phyloP scores from a whole-genome alignment of 768 basidiomycete genomes.

The Fomitopsis serialis region DNA sequence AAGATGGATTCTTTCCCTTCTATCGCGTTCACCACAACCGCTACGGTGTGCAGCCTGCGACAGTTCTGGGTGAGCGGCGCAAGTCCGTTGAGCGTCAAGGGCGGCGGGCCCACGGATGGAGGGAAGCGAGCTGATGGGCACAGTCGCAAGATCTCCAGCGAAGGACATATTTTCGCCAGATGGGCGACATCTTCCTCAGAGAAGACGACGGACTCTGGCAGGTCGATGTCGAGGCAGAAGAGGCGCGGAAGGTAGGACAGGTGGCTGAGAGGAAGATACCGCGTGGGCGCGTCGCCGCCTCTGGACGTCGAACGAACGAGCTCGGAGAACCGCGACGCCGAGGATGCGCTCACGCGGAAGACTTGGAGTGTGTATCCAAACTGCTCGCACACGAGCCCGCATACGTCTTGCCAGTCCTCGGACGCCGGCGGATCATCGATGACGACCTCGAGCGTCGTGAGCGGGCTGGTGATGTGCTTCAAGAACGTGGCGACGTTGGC shows the following conservation, averaged over 20 bases:
- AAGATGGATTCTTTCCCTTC: constrained; percentile 42
- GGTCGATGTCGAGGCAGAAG: constrained; percentile 66
- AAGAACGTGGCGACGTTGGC: constrained; percentile 69
- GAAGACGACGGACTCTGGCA: constrained; percentile 72
- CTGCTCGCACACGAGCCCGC: constrained; percentile 53
- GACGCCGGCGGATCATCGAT: constrained; percentile 77
- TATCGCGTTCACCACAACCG: constrained; percentile 57
- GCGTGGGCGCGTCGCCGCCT: constrained; percentile 51
- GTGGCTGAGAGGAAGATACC: constrained; percentile 56
- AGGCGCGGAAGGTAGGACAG: constrained; percentile 50
- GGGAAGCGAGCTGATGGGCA: constrained; percentile 69
- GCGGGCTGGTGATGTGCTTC: constrained; percentile 58
- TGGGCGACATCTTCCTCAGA: constrained; percentile 52
- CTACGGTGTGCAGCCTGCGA: constrained; percentile 57
- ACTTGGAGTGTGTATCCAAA: constrained; percentile 57
- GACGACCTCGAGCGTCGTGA: constrained; percentile 65
- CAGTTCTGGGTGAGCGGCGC: constrained; percentile 54
- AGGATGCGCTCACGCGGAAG: constrained; percentile 57
- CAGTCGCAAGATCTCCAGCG: constrained; percentile 60
- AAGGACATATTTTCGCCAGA: constrained; percentile 58
- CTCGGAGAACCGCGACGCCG: constrained; percentile 75
- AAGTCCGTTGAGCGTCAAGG: constrained; percentile 59
- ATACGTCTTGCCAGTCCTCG: constrained; percentile 73
- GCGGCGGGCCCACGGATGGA: constrained; percentile 42
- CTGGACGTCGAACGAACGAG: constrained; percentile 72